Evolutionary conservation across 768 basidiomycete species (phyloP).

Genomic region (Boletus sensibilis): DNA sequence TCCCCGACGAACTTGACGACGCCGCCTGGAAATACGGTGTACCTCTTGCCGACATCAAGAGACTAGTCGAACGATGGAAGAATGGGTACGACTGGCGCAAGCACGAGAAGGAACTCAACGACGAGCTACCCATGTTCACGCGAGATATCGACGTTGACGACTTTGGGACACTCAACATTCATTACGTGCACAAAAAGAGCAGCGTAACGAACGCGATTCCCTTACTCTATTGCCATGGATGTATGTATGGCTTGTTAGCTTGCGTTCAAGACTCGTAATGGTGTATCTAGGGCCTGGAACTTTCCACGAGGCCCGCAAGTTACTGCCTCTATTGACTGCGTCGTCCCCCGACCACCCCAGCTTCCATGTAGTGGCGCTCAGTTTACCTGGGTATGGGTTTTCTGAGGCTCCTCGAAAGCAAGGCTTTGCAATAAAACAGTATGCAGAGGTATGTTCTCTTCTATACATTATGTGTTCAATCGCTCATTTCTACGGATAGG

Average conservation of each 20-base stretch:
- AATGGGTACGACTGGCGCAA: conserved; percentile 56
- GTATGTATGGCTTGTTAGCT: conserved; percentile 28
- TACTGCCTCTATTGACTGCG: conserved; percentile 51
- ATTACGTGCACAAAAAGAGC: conserved; percentile 60
- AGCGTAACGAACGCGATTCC: conserved; percentile 47
- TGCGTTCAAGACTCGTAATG: neutral
- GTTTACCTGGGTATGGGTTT: conserved; percentile 63
- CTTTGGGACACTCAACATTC: conserved; percentile 49
- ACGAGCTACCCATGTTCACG: conserved; percentile 54
- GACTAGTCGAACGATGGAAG: conserved; percentile 51
- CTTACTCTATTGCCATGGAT: conserved; percentile 61
- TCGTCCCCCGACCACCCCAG: conserved; percentile 44
- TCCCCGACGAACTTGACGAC: conserved; percentile 60
- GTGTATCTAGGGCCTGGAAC: conserved; percentile 51
- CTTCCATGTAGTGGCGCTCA: conserved; percentile 61
- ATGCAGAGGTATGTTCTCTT: conserved; percentile 46
- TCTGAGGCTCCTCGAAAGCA: conserved; percentile 54
- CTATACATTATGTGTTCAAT: neutral
- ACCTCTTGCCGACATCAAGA: conserved; percentile 48
- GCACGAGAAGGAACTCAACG: conserved; percentile 50
- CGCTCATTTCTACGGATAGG: conserved; percentile 25
- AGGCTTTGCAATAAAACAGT: conserved; percentile 51
- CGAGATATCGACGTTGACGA: conserved; percentile 47
- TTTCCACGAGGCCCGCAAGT: conserved; percentile 48
- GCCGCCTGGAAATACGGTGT: conserved; percentile 52